Percentiles rank a stretch among this genome's conserved stretches.
phyloP scores from a whole-genome alignment of 331 rosid genomes.

The Prunus yedoensis region DNA sequence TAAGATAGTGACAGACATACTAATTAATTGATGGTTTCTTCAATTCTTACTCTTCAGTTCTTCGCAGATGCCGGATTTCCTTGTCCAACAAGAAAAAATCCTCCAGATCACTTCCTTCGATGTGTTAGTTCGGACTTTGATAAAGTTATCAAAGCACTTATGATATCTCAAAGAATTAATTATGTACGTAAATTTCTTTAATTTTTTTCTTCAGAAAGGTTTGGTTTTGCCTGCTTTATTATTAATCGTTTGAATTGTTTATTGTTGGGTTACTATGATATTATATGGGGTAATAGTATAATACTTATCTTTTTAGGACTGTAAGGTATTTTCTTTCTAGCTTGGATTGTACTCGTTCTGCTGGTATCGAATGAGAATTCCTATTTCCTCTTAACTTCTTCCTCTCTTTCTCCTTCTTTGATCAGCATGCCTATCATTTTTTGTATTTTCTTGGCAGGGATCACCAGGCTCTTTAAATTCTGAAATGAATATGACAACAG shows the following conservation, averaged over 20 bases:
- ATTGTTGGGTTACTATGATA: too few relatives aligned
- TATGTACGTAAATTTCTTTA: not conserved
- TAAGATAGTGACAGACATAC: not conserved
- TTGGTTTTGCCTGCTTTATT: not conserved
- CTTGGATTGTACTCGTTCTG: too few relatives aligned
- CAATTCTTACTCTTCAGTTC: slow-evolving; percentile 6
- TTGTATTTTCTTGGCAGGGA: slow-evolving; percentile 16
- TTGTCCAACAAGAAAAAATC: slow-evolving; percentile 25
- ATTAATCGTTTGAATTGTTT: not conserved
- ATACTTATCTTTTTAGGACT: too few relatives aligned
- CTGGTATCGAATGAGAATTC: too few relatives aligned
- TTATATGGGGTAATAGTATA: too few relatives aligned
- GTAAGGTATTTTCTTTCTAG: too few relatives aligned
- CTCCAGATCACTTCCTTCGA: slow-evolving; percentile 28
- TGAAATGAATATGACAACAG: slow-evolving; percentile 3
- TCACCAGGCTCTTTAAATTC: not conserved
- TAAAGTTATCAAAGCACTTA: not conserved
- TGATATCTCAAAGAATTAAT: slow-evolving; percentile 2
- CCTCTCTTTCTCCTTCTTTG: too few relatives aligned
- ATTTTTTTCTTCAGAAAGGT: not conserved
- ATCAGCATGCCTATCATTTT: not conserved
- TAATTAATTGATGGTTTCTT: too few relatives aligned
- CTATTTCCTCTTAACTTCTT: too few relatives aligned
- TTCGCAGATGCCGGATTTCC: slow-evolving; percentile 25
- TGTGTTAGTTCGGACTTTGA: slow-evolving; percentile 26